Base-by-base conservation (phyloP, 495 filamentous ascomycete species). In the Penicillium diatomitis region DNA sequence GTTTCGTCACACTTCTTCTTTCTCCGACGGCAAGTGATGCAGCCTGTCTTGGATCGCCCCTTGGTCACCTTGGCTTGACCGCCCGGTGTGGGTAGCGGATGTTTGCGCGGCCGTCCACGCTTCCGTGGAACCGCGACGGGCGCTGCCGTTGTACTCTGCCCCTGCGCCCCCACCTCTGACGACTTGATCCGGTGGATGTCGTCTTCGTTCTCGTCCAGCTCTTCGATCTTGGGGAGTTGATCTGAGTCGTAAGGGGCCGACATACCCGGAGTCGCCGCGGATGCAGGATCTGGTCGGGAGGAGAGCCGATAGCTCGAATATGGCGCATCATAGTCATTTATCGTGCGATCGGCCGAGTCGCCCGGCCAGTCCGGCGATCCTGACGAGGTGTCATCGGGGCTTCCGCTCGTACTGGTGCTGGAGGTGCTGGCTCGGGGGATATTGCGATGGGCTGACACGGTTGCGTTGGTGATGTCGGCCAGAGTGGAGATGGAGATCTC, bases 1-100 rank as follows among this genome's bases (percentile, higher is more conserved):
- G 83, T 82, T 72, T 96, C 90, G 62, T 95, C 90, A 68, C 90
- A 96, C 71, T 96, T 96, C 84, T 95, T 96, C 73, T 95, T 95
- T 32, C 90, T 76, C 58, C 85, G 84, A 48, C 90, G 79, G 72
- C 90, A 96, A 42, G 90, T 96, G 48, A 92, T 84, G 67, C 90
- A 96, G 0, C 90, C 90, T 3, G 90, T 95, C 72, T 96, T 96
- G 50, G 88, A 94, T 12, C 90, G 77, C n/a, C 86, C 87, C 57
- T 94, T 92, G 41, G 87, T 81, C 47, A 85, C 64, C 54, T 92
- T 92, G 64, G 73, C 78, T 44, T 73, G 70, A 10, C 65, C 55
- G 12, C 80, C 73, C 5, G 78, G 69, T 32, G 68, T 57, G 5
- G 75, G 74, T 34, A 85, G 70, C 10, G 88, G 88, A 59, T 94